Percentiles rank a stretch among this genome's conserved stretches.
These are phyloP conservation scores for Leucosporidium scottii DNA, from an alignment of 768 basidiomycete genomes.

Conservation along the genomic window DNA sequence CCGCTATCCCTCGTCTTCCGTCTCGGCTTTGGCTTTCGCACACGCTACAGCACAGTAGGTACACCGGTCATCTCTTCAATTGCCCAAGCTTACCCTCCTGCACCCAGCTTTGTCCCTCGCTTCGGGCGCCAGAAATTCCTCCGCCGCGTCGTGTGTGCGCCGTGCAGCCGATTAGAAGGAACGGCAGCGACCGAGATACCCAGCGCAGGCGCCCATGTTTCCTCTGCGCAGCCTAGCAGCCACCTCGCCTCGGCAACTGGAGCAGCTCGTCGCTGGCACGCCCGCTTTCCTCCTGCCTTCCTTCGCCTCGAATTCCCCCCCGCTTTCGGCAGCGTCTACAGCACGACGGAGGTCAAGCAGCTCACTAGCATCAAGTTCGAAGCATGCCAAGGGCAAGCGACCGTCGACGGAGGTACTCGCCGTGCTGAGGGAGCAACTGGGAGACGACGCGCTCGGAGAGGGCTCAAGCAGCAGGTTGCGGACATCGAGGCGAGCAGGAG, in stretches of 20 bases:
- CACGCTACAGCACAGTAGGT: background rate
- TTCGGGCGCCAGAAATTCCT: no score
- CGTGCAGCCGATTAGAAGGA: background rate
- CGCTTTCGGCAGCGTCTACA: background rate
- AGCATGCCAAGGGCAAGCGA: background rate
- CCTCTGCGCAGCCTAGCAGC: conserved; percentile 3
- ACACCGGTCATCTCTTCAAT: background rate
- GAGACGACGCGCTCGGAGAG: background rate
- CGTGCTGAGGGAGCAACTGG: background rate
- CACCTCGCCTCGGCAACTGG: background rate
- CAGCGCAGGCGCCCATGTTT: background rate
- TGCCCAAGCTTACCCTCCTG: background rate
- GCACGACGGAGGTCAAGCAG: background rate
- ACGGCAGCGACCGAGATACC: background rate
- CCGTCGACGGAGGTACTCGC: background rate
- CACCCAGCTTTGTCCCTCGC: background rate
- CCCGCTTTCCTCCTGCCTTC: conserved; percentile 25
- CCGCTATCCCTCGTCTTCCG: background rate
- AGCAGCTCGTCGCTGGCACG: conserved; percentile 10
- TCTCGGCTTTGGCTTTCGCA: background rate
- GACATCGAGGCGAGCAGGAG: background rate
- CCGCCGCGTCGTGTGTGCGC: background rate
- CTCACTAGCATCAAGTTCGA: background rate
- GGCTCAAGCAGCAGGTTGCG: background rate
- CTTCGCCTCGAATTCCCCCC: background rate